Evolutionary conservation across 345 rosid genomes (phyloP), one percentile per base, ranked within the genome.

Genomic region (Isatis tinctoria): DNA sequence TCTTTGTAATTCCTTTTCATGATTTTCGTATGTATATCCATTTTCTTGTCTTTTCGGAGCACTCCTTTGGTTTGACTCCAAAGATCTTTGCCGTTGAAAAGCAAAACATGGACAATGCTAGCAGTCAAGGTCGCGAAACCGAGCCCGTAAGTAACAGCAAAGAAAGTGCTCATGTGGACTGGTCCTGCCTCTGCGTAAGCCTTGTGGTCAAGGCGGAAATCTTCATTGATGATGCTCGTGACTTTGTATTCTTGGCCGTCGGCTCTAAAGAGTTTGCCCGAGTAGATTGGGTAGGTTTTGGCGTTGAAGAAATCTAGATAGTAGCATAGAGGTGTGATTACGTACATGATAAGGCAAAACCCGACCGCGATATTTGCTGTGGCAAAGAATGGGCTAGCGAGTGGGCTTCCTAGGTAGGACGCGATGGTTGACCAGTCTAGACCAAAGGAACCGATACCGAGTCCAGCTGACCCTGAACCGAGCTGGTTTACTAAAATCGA

Each of bases 321-420:
- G 79, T 92, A 92, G 12, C 77, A 47, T 33, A 92, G 43, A 10
- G 98, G 96, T n/a, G 83, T 81, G 80, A 87, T 66, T 45, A 93
- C 87, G 54, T 93, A 88, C 95, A 90, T 86, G 10, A 88, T 70
- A 4, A 90, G 87, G 74, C 73, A 49, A 74, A 83, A 93, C 17
- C 97, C 98, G 41, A 75, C 81, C 0, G 94, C 91, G 0, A 90
- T 32, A 75, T 93, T 90, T 27, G 84, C 93, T 1, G 91, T 85
- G 2, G 97, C 98, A 35, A 90, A 93, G 85, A 88, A 90, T 0
- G 98, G 98, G 60, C 93, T 87, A 30, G 96, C 97, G 0, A 93
- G 83, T 5, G 98, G 98, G 65, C 93, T 90, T 8, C 90, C 91
- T 0, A 93, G 87, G 78, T 82, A 90, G 1, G 95, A 60, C 6